Evolutionary conservation across 371 early-diverging fungal species (phyloP).

Genomic region (Mucor piriformis): DNA sequence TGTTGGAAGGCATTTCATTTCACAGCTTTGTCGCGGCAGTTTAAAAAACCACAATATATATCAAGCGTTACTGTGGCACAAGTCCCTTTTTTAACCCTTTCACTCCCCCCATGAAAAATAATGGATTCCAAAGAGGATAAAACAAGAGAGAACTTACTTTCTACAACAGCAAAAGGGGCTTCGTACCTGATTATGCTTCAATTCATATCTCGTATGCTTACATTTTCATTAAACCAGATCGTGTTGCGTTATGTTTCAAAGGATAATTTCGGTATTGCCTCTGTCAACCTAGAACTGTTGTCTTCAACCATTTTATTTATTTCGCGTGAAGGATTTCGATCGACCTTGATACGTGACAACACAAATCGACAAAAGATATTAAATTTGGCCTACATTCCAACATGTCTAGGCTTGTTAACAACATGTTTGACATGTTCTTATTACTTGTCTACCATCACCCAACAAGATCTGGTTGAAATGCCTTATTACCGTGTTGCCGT

Average conservation of each 20-base stretch:
- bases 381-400: constrained; percentile 79
- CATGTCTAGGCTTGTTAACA: constrained; percentile 61
- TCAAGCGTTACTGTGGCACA: too few relatives aligned
- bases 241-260: constrained; percentile 70
- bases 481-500: constrained; percentile 56
- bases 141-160: constrained; percentile 28
- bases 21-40: too few relatives aligned
- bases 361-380: constrained; percentile 63
- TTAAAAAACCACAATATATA: too few relatives aligned
- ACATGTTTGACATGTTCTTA: constrained; percentile 57
- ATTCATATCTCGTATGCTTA: constrained; percentile 75
- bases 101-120: background rate
- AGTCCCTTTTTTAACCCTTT: background rate
- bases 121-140: background rate
- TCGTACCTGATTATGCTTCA: constrained; percentile 79
- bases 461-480: constrained; percentile 25
- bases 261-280: constrained; percentile 81
- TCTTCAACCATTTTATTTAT: constrained; percentile 88
- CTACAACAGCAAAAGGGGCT: constrained; percentile 70
- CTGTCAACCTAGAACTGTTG: constrained; percentile 85
- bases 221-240: constrained; percentile 81
- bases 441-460: constrained; percentile 46
- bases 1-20: too few relatives aligned
- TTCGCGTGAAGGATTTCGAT: constrained; percentile 88
- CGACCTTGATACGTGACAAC: constrained; percentile 69